Base-by-base conservation (phyloP, 225 moss, liverwort and hornwort genomes). In the Marchantia polymorpha region DNA sequence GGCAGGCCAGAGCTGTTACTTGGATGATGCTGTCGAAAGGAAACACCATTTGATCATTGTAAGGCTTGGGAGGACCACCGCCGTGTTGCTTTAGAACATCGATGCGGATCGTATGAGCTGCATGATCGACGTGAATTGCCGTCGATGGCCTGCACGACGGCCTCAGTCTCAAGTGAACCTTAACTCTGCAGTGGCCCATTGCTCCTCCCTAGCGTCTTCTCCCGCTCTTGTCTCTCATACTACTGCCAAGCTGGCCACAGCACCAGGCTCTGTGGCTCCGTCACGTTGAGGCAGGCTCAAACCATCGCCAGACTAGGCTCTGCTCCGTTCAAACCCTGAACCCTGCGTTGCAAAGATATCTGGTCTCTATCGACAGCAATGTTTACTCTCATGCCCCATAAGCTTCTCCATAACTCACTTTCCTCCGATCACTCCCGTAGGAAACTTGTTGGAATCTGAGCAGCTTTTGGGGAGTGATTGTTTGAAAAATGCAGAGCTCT, bases 81-180 rank as follows among this genome's bases (percentile, higher is more conserved):
- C 93, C 91, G 71, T 83, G 86, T 47, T 80, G 65, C 73, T 92
- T 97, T 58, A 88, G 91, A 72, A 93, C 83, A 65, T 97, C 97
- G 61, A 97, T 97, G 31, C 92, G 84, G 73, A 97, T 88, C 7
- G 88, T 89, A 61, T 83, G 69, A 10, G 82, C 83, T 27, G 82
- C 79, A 56, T 88, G 82, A 66, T 93, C 86, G 19, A 97, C 86
- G 77, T 97, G 93, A 47, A 97, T 92, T 25, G 84, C 89, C 0
- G 84, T 81, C 17, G 97, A 93, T 8, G 93, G 94, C 82, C 90
- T 93, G 50, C 88, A 89, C 3, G 97, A 97, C 3, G 97, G 97
- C 50, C 97, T 84, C 78, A 97, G 70, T 80, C 97, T 84, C 75
- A 97, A 72, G 74, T 93, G 90, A 46, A 94, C 94, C 73, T 87